These are phyloP conservation scores for Fusarium euwallaceae DNA, from an alignment of 2,329 filamentous ascomycete species.

Conservation along the genomic window DNA sequence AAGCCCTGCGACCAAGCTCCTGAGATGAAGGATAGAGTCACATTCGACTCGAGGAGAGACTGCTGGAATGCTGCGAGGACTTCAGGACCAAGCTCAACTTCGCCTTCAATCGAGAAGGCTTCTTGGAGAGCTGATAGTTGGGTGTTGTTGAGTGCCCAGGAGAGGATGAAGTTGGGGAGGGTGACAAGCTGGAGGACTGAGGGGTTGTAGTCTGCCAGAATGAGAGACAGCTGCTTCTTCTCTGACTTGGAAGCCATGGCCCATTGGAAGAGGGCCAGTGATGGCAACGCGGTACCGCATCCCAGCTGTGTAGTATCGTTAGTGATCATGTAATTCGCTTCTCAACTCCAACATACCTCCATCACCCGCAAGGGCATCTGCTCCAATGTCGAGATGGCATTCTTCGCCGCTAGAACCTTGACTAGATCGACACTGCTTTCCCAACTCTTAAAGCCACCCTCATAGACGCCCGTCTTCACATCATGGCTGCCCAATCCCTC, in stretches of 20 bases:
- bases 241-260: slow-evolving; percentile 46
- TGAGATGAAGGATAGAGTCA: slow-evolving; percentile 76
- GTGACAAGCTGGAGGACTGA: slow-evolving; percentile 83
- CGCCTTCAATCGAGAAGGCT: slow-evolving; percentile 66
- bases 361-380: slow-evolving; percentile 60
- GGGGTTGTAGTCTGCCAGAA: slow-evolving; percentile 84
- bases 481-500: slow-evolving; percentile 75
- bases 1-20: slow-evolving; percentile 80
- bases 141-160: slow-evolving; percentile 69
- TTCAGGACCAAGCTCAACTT: slow-evolving; percentile 73
- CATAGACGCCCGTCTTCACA: slow-evolving; percentile 85
- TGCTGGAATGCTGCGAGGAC: slow-evolving; percentile 70
- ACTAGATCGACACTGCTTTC: slow-evolving; percentile 87
- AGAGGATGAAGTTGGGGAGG: slow-evolving; percentile 80
- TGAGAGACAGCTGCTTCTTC: slow-evolving; percentile 65
- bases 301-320: slow-evolving; percentile 69
- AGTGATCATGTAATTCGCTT: slow-evolving; percentile 16
- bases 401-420: slow-evolving; percentile 69
- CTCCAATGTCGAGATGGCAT: slow-evolving; percentile 50
- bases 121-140: slow-evolving; percentile 56
- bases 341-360: slow-evolving; percentile 61
- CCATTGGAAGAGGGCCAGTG: slow-evolving; percentile 78
- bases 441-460: slow-evolving; percentile 92
- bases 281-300: slow-evolving; percentile 82
- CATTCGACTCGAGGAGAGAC: slow-evolving; percentile 62